Evolutionary conservation across 2,329 filamentous ascomycete genomes (phyloP), one percentile per base, ranked within the genome.

Genomic region (Bipolaris zeicola): DNA sequence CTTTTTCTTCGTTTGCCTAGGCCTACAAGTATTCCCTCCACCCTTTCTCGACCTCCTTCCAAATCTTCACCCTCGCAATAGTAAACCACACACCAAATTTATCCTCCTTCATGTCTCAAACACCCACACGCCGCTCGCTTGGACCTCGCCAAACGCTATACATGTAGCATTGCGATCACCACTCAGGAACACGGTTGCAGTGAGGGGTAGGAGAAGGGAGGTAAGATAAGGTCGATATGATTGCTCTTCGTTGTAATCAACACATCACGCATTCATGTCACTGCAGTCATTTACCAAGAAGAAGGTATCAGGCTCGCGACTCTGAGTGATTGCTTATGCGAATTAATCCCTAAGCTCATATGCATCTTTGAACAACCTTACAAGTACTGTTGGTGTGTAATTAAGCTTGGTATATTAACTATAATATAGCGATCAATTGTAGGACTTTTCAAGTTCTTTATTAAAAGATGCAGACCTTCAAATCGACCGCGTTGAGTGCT

Each of bases 21-120:
- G 8, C 8, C 26, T 20, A 5, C 26, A 20, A 11, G 7, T 11
- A 3, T 18, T 16, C 37, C 1, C 8, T 31, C 10, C 28, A 5
- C 28, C 28, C 10, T 4, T 31, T 31, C 10, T 31, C 10, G 10
- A 7, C 2, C 2, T 28, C 16, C 16, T 33, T 34, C n/a, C 10
- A 13, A 22, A 16, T 34, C 26, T 14, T 3, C 0, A 45, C 42
- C 42, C 20, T 22, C 11, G 16, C 42, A 20, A 45, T 33, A 10
- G 7, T 33, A 33, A 45, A 45, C 2, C 16, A 10, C 16, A 34
- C 28, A 6, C 18, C 16, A 33, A 33, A 33, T 2, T 5, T 33
- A 7, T 50, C 44, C 3, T 38, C 46, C 22, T 47, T 20, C 48
- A 49, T 1, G 49, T 57, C 28, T 46, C 28, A 24, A 52, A 57